A percentile compares a stretch with the other conserved stretches of the same genome.
These are phyloP conservation scores for Metschnikowia dekortorum DNA, from an alignment of 805 yeast genomes.

Conservation along the genomic window DNA sequence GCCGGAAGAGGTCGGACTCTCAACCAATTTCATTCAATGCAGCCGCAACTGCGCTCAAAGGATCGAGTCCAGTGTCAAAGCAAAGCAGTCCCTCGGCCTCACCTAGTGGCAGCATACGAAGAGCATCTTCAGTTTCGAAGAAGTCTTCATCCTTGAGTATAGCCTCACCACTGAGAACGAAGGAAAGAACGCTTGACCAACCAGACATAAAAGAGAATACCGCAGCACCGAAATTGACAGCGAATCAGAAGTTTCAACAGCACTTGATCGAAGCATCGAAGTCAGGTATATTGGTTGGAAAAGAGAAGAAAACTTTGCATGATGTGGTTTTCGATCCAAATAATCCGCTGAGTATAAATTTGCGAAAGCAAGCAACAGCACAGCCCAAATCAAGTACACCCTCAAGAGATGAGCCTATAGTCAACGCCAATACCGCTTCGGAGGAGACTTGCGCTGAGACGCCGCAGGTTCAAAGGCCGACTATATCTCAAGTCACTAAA, in stretches of 20 bases:
- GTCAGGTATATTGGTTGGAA: constrained; percentile 34
- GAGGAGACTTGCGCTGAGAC: neutral
- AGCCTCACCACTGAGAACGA: constrained; percentile 7
- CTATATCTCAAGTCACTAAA: constrained; percentile 16
- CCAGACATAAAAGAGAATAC: constrained; percentile 12
- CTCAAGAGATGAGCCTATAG: neutral
- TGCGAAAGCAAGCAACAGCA: constrained; percentile 10
- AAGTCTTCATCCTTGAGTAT: constrained; percentile 3
- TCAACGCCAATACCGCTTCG: neutral
- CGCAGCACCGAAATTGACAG: constrained; percentile 22
- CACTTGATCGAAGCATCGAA: constrained; percentile 37
- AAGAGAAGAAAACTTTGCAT: constrained; percentile 32
- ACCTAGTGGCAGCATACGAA: constrained; percentile 14
- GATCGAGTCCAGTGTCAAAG: neutral
- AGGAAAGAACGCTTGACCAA: constrained; percentile 1
- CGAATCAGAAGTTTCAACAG: constrained; percentile 36
- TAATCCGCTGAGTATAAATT: constrained; percentile 22
- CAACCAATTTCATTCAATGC: constrained; percentile 25
- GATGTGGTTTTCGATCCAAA: constrained; percentile 40
- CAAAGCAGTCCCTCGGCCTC: constrained; percentile 10
- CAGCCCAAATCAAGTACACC: neutral
- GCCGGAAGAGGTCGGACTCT: constrained; percentile 35
- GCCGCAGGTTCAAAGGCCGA: constrained; percentile 3
- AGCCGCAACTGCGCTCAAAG: constrained; percentile 31
- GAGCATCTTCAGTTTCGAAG: constrained; percentile 7